Evolutionary conservation across 164 flowering plant genomes (phyloP).

Genomic region (Chimonanthus praecox): DNA sequence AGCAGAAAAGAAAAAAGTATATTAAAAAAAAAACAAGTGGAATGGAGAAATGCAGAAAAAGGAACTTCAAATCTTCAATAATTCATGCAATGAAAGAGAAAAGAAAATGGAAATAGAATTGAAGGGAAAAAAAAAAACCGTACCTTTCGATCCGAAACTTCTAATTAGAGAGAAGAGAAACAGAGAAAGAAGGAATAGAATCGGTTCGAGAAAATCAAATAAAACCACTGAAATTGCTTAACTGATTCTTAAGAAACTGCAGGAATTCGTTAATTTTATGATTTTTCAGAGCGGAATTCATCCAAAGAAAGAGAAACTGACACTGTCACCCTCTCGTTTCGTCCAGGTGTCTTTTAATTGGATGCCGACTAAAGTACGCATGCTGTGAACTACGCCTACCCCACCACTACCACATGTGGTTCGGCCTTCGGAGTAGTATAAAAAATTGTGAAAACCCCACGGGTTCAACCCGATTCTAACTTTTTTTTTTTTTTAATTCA

Average conservation of each 20-base stretch:
- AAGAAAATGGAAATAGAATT: background rate
- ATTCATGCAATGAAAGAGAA: too few species aligned
- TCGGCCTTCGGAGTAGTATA: too few species aligned
- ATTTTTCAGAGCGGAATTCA: background rate
- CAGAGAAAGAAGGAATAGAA: too few species aligned
- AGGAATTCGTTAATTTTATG: background rate
- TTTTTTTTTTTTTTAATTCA: too few species aligned
- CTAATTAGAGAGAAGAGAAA: background rate
- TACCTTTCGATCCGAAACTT: slow-evolving; percentile 6
- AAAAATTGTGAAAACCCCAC: too few species aligned
- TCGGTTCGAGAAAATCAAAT: background rate
- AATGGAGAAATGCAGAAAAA: background rate
- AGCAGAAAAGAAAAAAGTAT: background rate
- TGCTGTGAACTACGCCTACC: too few species aligned
- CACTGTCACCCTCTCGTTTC: background rate
- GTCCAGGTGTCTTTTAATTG: background rate
- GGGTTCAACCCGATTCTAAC: too few species aligned
- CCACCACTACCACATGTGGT: too few species aligned
- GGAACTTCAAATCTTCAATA: too few species aligned
- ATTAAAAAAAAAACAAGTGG: background rate
- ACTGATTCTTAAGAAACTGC: background rate
- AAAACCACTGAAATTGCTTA: too few species aligned
- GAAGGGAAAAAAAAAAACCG: background rate
- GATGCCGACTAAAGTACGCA: too few species aligned
- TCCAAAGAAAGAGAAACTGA: background rate